Conservation (phyloP, 1,284 basidiomycete species). For the Inonotus hispidus region DNA sequence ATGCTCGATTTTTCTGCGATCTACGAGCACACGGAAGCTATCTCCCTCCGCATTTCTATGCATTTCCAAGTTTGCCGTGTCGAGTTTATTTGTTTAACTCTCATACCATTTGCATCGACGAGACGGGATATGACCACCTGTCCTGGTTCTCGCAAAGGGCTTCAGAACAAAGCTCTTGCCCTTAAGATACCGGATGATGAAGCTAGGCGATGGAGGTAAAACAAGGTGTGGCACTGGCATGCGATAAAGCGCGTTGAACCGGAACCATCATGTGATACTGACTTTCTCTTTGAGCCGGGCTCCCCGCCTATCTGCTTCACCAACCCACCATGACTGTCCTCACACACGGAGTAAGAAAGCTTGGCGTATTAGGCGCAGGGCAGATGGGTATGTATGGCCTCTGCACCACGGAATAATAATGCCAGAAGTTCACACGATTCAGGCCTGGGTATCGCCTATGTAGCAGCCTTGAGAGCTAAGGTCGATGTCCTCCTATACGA, state of each 20-base stretch:
- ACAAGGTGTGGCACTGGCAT: too few species aligned
- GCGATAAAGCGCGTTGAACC: background rate
- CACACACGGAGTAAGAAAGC: slow-evolving; percentile 59
- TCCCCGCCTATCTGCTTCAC: background rate
- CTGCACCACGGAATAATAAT: background rate
- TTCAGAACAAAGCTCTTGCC: too few species aligned
- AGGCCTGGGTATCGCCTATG: slow-evolving; percentile 80
- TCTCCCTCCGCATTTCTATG: background rate
- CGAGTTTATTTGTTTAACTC: background rate
- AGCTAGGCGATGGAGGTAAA: too few species aligned
- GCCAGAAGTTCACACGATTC: background rate
- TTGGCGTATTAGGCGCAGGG: slow-evolving; percentile 77
- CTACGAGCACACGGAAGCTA: background rate
- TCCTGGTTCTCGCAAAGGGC: too few species aligned
- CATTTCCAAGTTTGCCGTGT: background rate
- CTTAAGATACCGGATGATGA: too few species aligned
- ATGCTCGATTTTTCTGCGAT: slow-evolving; percentile 14
- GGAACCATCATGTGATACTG: slow-evolving; percentile 4
- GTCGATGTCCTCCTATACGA: slow-evolving; percentile 76
- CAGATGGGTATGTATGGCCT: slow-evolving; percentile 57
- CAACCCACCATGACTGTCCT: slow-evolving; percentile 35
- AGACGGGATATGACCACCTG: too few species aligned
- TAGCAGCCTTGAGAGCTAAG: slow-evolving; percentile 74
- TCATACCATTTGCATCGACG: background rate
- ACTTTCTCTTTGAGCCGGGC: background rate